Conservation (phyloP, 1,284 basidiomycete genomes). For the Ganoderma meredithae region DNA sequence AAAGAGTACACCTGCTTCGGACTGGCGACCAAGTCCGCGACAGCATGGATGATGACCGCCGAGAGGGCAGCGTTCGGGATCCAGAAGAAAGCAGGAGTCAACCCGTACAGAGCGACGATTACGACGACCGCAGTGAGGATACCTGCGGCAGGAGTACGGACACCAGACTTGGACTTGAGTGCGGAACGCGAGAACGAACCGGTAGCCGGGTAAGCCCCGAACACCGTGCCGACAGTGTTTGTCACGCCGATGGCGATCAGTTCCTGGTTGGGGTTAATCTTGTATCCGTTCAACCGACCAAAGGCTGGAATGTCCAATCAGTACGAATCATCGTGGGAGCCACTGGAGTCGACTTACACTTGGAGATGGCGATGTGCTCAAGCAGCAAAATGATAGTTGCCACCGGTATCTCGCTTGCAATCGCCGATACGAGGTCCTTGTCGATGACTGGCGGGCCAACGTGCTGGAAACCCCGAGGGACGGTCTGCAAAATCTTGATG, state of each 20-base stretch:
- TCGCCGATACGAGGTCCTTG: conserved; percentile 65
- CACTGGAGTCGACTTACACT: conserved; percentile 59
- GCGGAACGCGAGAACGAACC: conserved; percentile 98
- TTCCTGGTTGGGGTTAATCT: conserved; percentile 98
- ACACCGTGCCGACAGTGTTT: conserved; percentile 86
- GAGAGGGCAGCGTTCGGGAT: conserved; percentile 84
- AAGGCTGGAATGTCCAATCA: conserved; percentile 68
- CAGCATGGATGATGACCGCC: conserved; percentile 96
- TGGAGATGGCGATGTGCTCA: conserved; percentile 97
- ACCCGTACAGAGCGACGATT: conserved; percentile 92
- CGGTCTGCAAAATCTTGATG: conserved; percentile 85
- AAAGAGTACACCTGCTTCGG: conserved; percentile 90
- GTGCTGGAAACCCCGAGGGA: conserved; percentile 85
- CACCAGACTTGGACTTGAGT: conserved; percentile 95
- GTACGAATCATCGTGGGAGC: background rate
- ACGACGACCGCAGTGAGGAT: conserved; percentile 90
- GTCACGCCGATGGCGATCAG: conserved; percentile 98
- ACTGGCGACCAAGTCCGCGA: conserved; percentile 90
- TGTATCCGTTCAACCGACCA: conserved; percentile 95
- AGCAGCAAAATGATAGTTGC: conserved; percentile 95
- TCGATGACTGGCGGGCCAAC: conserved; percentile 80
- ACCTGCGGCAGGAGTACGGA: conserved; percentile 93
- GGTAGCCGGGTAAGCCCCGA: conserved; percentile 95
- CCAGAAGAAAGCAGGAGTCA: conserved; percentile 91
- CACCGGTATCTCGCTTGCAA: conserved; percentile 86